A percentile compares a stretch with the other conserved stretches of the same genome.
phyloP scores from a whole-genome alignment of 495 filamentous ascomycete species.

The Penicillium herquei region DNA sequence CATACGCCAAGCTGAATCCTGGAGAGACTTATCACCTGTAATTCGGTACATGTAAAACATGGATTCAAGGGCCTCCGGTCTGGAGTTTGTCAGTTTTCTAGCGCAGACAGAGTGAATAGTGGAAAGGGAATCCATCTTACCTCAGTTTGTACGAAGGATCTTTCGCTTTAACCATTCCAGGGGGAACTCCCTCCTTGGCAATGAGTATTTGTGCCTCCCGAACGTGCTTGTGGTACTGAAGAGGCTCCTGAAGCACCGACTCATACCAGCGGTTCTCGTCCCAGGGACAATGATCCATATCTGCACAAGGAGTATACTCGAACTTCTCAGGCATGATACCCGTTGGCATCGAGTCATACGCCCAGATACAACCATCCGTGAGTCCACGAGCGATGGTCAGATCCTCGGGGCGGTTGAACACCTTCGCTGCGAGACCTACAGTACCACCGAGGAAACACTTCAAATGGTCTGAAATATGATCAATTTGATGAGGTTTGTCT shows the following conservation, averaged over 20 bases:
- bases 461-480: conserved; percentile 53
- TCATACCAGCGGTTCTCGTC: conserved; percentile 51
- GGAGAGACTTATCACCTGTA: conserved; percentile 64
- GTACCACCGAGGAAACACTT: conserved; percentile 63
- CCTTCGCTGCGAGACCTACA: conserved; percentile 57
- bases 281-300: conserved; percentile 51
- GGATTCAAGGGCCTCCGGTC: conserved; percentile 69
- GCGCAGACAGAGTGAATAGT: background rate
- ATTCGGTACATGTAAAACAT: conserved; percentile 75
- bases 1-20: conserved; percentile 76
- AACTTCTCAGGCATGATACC: conserved; percentile 64
- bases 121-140: conserved; percentile 28
- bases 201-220: conserved; percentile 42
- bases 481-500: conserved; percentile 11
- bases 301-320: conserved; percentile 50
- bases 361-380: conserved; percentile 59
- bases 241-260: conserved; percentile 27
- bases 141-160: conserved; percentile 68
- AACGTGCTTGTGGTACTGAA: conserved; percentile 24
- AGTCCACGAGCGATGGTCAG: conserved; percentile 54
- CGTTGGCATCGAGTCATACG: conserved; percentile 54
- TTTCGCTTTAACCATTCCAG: conserved; percentile 56
- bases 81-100: conserved; percentile 8
- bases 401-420: conserved; percentile 56
- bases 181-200: conserved; percentile 45